These are phyloP conservation scores for Durio zibethinus DNA, from an alignment of 345 rosid genomes.

Conservation along the genomic window DNA sequence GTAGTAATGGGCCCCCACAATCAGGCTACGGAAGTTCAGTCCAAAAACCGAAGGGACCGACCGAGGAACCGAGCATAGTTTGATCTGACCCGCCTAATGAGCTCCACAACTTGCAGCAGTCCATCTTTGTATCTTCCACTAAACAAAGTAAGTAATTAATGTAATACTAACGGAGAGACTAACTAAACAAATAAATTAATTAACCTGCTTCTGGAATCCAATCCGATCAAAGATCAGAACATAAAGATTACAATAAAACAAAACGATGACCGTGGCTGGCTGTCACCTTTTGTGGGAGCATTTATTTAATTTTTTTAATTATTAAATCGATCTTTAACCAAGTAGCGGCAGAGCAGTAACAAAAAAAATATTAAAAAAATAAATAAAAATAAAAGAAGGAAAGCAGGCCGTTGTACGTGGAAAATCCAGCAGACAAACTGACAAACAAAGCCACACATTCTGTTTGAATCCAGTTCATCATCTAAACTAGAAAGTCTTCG, in stretches of 20 bases:
- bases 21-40: neutral
- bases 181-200: too few species aligned
- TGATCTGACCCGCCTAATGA: neutral
- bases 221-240: neutral
- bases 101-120: neutral
- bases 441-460: constrained; percentile 26
- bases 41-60: neutral
- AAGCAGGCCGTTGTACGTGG: constrained; percentile 25
- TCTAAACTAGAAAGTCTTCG: neutral
- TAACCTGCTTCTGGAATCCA: too few species aligned
- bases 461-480: neutral
- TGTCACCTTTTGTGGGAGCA: too few species aligned
- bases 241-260: too few species aligned
- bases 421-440: constrained; percentile 15
- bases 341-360: too few species aligned
- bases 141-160: too few species aligned
- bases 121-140: neutral
- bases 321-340: too few species aligned
- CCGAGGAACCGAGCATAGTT: neutral
- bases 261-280: too few species aligned
- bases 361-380: neutral
- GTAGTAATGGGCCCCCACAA: neutral
- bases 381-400: neutral
- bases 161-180: too few species aligned
- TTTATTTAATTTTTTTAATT: too few species aligned